Conservation (phyloP, 2,329 filamentous ascomycete species). For the Fusarium virguliforme region DNA sequence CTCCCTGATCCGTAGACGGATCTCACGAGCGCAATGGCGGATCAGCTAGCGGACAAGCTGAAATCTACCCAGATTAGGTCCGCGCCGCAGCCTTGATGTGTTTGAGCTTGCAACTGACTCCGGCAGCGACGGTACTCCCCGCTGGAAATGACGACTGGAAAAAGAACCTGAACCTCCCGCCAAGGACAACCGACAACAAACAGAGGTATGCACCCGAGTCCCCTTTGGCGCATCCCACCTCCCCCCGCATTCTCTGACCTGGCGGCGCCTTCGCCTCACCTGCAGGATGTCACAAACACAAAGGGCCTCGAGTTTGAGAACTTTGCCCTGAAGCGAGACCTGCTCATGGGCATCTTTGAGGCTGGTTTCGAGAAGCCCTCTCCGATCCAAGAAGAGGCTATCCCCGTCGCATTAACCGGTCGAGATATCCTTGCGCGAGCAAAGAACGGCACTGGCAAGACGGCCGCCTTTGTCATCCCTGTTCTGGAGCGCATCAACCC, state of each 20-base stretch:
- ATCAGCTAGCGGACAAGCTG: slow-evolving; percentile 64
- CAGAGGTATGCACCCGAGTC: slow-evolving; percentile 72
- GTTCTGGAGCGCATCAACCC: slow-evolving; percentile 94
- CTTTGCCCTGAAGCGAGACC: slow-evolving; percentile 92
- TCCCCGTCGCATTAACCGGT: slow-evolving; percentile 94
- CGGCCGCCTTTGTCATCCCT: slow-evolving; percentile 96
- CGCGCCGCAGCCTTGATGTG: slow-evolving; percentile 46
- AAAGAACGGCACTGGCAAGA: slow-evolving; percentile 99
- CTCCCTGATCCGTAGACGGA: slow-evolving; percentile 49
- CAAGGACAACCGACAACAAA: slow-evolving; percentile 85
- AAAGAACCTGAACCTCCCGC: slow-evolving; percentile 77
- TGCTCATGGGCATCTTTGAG: slow-evolving; percentile 99
- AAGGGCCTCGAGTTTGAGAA: slow-evolving; percentile 99
- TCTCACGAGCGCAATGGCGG: slow-evolving; percentile 59
- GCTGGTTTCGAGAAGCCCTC: slow-evolving; percentile 99
- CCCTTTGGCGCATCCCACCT: slow-evolving; percentile 17
- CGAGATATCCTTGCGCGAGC: slow-evolving; percentile 95
- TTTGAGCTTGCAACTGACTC: slow-evolving; percentile 55
- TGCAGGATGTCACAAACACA: slow-evolving; percentile 95
- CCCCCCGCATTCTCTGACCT: slow-evolving; percentile 44
- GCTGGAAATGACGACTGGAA: slow-evolving; percentile 78
- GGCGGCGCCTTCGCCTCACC: slow-evolving; percentile 17
- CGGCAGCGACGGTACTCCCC: slow-evolving; percentile 65
- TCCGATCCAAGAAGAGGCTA: slow-evolving; percentile 99
- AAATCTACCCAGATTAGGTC: slow-evolving; percentile 62